These are phyloP conservation scores for Hygrophila difformis DNA, from an alignment of 257 asterid species.

Conservation along the genomic window DNA sequence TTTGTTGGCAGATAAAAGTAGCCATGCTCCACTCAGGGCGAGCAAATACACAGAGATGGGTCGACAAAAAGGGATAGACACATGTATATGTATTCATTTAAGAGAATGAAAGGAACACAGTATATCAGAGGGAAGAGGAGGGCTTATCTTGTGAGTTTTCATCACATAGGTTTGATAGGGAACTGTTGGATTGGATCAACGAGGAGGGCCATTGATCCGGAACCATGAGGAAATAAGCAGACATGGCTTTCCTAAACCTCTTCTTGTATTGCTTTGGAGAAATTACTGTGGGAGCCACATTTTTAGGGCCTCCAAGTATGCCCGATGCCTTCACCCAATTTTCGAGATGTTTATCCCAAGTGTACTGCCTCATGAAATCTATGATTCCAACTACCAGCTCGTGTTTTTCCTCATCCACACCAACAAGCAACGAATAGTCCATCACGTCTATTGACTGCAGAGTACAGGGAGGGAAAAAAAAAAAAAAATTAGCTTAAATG, in stretches of 20 bases:
- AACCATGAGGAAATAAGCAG: constrained; percentile 72
- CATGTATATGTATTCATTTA: background rate
- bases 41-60: no score
- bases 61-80: background rate
- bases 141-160: constrained; percentile 20
- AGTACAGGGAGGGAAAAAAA: constrained; percentile 23
- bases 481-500: constrained; percentile 6
- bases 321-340: constrained; percentile 89
- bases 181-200: constrained; percentile 15
- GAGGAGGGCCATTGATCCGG: constrained; percentile 73
- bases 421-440: constrained; percentile 82
- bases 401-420: constrained; percentile 64
- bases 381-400: constrained; percentile 70
- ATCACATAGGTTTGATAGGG: constrained; percentile 26
- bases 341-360: constrained; percentile 91
- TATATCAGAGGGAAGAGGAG: background rate
- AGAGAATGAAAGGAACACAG: background rate
- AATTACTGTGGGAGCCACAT: constrained; percentile 59
- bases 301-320: constrained; percentile 66
- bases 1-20: no score
- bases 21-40: no score
- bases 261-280: constrained; percentile 70
- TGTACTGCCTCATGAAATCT: constrained; percentile 81
- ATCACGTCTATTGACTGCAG: constrained; percentile 73
- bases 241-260: constrained; percentile 78